Evolutionary conservation across 768 basidiomycete genomes (phyloP).

Genomic region (Rhizopogon vulgaris): DNA sequence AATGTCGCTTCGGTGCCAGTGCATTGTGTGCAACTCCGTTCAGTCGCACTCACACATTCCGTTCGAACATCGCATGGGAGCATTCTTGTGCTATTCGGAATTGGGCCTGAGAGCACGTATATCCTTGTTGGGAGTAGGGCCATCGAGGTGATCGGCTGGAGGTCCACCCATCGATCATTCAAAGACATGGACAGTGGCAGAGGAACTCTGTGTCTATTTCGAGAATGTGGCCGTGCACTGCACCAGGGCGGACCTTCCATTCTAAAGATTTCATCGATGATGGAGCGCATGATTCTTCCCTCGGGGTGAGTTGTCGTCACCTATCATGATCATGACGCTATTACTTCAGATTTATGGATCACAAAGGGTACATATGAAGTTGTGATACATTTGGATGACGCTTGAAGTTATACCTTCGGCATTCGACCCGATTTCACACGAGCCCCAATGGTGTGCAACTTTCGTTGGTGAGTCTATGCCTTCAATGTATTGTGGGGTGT

Average conservation of each 20-base stretch:
- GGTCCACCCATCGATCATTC: neutral
- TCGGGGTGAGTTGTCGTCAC: neutral
- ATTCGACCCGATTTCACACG: constrained; percentile 16
- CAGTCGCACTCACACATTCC: constrained; percentile 13
- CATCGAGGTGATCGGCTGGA: constrained; percentile 6
- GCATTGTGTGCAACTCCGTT: neutral
- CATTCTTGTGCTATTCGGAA: constrained; percentile 4
- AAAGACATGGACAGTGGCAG: too few species aligned
- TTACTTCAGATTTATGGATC: neutral
- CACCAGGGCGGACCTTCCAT: too few species aligned
- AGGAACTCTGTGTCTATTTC: neutral
- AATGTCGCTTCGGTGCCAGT: neutral
- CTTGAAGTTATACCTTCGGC: constrained; percentile 12
- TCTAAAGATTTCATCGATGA: neutral
- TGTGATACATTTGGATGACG: neutral
- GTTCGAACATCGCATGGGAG: constrained; percentile 18
- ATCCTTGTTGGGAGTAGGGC: constrained; percentile 1
- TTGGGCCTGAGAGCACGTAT: constrained; percentile 14
- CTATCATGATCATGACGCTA: neutral
- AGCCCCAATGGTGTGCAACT: neutral
- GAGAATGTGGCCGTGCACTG: neutral
- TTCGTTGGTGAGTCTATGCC: constrained; percentile 4
- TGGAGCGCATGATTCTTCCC: neutral
- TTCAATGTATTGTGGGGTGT: constrained; percentile 6
- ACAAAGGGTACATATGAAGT: neutral